Evolutionary conservation across 768 basidiomycete genomes (phyloP), one percentile per base, ranked within the genome.

Genomic region (Rhizopogon salebrosus): DNA sequence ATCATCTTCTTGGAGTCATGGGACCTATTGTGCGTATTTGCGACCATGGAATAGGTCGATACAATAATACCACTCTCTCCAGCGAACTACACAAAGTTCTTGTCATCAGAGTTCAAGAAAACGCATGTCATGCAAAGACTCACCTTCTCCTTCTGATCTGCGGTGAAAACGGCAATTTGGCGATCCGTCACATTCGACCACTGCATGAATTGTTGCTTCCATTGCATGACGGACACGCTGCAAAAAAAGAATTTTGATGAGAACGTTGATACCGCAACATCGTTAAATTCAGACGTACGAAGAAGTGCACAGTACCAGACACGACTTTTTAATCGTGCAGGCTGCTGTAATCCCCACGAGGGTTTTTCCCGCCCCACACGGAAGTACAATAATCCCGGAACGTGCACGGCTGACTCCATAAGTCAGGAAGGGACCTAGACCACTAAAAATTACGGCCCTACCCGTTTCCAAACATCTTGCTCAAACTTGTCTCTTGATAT

Each of bases 381-480:
- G 97, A 20, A 99, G 76, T 1, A 99, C 97, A 57, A 99, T 98
- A 61, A 99, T 98, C 2, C 97, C 97, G 40, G 93, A 97, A 51
- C 97, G 83, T 41, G 97, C 97, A 65, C 97, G 95, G 46, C 95
- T 95, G 53, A 9, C n/a, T 58, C 60, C 51, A 18, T 10, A 55
- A 54, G 57, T 7, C 55, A 56, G 42, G 16, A 24, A 4, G 31
- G 22, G 18, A 24, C 18, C 45, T 29, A 22, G 9, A 36, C 7
- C 13, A 4, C 13, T 27, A 37, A 23, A 48, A 24, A 46, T 24
- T 14, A 41, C 27, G 20, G 57, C 48, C 79, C 50, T 69, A 93
- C 91, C 94, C 97, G 68, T 99, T 98, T 49, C 97, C 95, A 70
- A 99, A 99, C 97, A 99, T 99, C 73, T 99, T 99, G 59, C 92